Base-by-base conservation (phyloP, 768 basidiomycete genomes). In the Rhodotorula sphaerocarpa region DNA sequence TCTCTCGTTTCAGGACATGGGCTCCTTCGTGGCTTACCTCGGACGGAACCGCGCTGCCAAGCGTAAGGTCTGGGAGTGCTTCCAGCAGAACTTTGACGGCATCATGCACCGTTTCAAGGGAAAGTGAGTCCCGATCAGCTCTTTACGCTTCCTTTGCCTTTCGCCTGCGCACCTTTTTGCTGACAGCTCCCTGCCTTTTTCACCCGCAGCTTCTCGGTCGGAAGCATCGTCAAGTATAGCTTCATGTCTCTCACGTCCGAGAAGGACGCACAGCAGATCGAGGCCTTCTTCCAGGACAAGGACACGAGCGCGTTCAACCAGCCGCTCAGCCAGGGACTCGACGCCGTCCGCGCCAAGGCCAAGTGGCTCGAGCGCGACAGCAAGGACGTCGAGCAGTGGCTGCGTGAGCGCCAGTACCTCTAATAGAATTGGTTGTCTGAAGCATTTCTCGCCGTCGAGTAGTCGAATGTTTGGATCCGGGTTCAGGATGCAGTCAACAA, bases 271-370 rank as follows among this genome's bases (percentile, higher is more conserved):
- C 76, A 83, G 55, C 78, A 78, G 27, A 79, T 83, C 20, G 79
- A 80, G 55, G 80, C 76, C 7, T 93, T 88, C 80, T 96, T 90
- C 79, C 81, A 84, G 79, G 86, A 84, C 74, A 74, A 78, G 71
- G 74, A 78, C 70, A 58, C 58, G 28, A 83, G 79, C 78, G 72
- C 85, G 83, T 75, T 83, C 79, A 10, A 82, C 84, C 55, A 86
- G 84, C 76, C 79, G 3, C 77, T 89, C 48, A 78, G 80, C 2
- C 87, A 90, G 73, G 79, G 81, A 10, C 69, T 88, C 69, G 89
- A 90, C 70, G 79, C 78, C 3, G 82, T 90, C 68, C 78, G 79
- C 10, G 80, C 85, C 2, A 80, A 80, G 46, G 76, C 79, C 15
- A 80, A 79, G 21, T 86, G 83, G 79, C 78, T 88, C 43, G 77